phyloP scores from a whole-genome alignment of 129 eudicot genomes.

The Artemisia argyi region DNA sequence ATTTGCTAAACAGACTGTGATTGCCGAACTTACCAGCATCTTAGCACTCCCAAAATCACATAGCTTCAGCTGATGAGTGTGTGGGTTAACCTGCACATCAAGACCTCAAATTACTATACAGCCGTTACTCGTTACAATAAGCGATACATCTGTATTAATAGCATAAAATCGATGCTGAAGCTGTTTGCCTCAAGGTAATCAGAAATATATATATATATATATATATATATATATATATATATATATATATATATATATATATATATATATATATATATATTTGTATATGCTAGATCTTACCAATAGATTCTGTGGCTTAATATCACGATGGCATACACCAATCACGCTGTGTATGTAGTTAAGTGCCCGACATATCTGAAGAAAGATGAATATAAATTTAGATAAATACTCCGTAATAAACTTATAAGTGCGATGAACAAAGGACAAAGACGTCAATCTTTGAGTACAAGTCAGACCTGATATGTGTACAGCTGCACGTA shows the following conservation, averaged over 20 bases:
- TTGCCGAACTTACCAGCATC: slow-evolving; percentile 60
- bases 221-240: neutral
- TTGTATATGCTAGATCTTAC: slow-evolving; percentile 40
- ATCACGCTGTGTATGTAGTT: slow-evolving; percentile 83
- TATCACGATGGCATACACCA: slow-evolving; percentile 97
- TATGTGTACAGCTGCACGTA: slow-evolving; percentile 41
- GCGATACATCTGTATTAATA: neutral
- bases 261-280: neutral
- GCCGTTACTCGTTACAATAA: slow-evolving; percentile 11
- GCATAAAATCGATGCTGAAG: slow-evolving; percentile 4
- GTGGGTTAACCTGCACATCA: slow-evolving; percentile 78
- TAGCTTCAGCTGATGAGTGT: slow-evolving; percentile 88
- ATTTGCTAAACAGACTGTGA: neutral
- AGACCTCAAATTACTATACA: slow-evolving; percentile 21
- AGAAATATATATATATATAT: neutral
- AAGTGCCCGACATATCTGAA: slow-evolving; percentile 87
- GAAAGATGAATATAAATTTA: neutral
- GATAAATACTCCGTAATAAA: slow-evolving; percentile 4
- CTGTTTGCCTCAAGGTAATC: too few species aligned
- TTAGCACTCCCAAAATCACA: slow-evolving; percentile 99
- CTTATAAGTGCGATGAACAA: neutral
- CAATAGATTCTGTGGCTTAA: slow-evolving; percentile 91
- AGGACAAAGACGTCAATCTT: neutral
- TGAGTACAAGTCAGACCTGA: slow-evolving; percentile 25
- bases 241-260: neutral